phyloP scores from a whole-genome alignment of 805 yeast genomes.

The Zygosaccharomyces bailii region DNA sequence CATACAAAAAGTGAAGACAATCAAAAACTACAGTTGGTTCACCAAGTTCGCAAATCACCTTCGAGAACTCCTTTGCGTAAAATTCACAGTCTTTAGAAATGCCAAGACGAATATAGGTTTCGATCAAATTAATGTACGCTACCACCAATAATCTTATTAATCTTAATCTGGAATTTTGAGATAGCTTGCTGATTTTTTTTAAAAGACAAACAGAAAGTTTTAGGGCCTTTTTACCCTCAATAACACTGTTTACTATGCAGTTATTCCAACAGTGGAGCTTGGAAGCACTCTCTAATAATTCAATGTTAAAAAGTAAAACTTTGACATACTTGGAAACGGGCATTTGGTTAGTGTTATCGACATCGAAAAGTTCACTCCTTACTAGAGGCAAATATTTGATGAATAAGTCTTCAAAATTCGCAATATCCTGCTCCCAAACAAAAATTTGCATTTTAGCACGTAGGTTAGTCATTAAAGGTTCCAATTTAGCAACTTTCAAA shows the following conservation, averaged over 20 bases:
- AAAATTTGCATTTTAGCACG: constrained; percentile 10
- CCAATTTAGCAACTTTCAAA: constrained; percentile 12
- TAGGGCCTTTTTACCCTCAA: constrained; percentile 46
- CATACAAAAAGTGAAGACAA: constrained; percentile 18
- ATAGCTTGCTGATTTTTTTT: constrained; percentile 36
- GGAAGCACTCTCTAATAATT: constrained; percentile 22
- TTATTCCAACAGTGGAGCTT: constrained; percentile 18
- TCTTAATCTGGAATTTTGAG: constrained; percentile 37
- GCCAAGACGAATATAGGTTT: constrained; percentile 47
- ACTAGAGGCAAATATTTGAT: constrained; percentile 13
- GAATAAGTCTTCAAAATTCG: constrained; percentile 22
- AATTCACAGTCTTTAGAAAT: constrained; percentile 55
- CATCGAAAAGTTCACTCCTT: constrained; percentile 27
- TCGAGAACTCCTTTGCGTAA: constrained; percentile 49
- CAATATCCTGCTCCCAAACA: constrained; percentile 17
- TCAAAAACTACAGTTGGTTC: constrained; percentile 30
- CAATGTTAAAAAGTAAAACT: constrained; percentile 31
- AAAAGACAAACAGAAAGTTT: constrained; percentile 53
- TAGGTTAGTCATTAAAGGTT: constrained; percentile 14
- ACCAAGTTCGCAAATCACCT: constrained; percentile 34
- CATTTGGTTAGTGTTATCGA: constrained; percentile 22
- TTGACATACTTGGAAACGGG: constrained; percentile 24
- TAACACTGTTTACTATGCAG: constrained; percentile 25
- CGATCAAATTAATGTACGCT: constrained; percentile 41
- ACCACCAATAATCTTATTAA: constrained; percentile 37